phyloP scores from a whole-genome alignment of 2,329 filamentous ascomycete species.

The Beauveria sp. region DNA sequence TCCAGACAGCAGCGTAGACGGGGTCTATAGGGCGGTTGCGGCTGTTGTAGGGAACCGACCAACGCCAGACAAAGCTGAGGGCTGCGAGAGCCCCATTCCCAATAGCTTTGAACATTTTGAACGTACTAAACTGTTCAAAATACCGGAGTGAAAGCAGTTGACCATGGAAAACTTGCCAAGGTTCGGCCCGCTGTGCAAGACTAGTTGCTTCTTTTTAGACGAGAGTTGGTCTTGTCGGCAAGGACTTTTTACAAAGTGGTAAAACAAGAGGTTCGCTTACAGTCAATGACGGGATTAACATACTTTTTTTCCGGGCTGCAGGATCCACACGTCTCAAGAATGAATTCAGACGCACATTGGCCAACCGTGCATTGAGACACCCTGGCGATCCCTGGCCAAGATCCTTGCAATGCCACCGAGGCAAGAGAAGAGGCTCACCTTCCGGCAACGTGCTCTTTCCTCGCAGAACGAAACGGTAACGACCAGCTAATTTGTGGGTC shows the following conservation, averaged over 20 bases:
- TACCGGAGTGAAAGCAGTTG: background rate
- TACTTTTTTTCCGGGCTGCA: background rate
- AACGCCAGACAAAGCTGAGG: constrained; percentile 14
- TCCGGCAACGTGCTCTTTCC: background rate
- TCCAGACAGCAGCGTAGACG: constrained; percentile 14
- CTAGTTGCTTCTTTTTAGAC: background rate
- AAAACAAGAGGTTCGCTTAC: background rate
- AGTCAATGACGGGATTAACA: background rate
- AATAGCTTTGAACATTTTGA: background rate
- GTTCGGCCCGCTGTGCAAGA: background rate
- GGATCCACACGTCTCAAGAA: background rate
- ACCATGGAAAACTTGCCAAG: background rate
- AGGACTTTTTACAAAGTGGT: background rate
- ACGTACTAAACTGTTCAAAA: background rate
- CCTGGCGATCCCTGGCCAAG: background rate
- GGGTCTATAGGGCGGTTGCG: constrained; percentile 14
- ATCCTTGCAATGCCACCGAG: background rate
- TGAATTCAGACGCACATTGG: background rate
- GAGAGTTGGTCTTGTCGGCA: background rate
- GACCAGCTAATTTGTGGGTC: background rate
- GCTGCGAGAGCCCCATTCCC: background rate
- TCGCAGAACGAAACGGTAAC: background rate
- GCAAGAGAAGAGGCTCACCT: background rate
- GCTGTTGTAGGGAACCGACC: constrained; percentile 15
- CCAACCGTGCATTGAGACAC: constrained; percentile 1